phyloP scores from a whole-genome alignment of 2,329 filamentous ascomycete species.

The Neopestalotiopsis sp. region DNA sequence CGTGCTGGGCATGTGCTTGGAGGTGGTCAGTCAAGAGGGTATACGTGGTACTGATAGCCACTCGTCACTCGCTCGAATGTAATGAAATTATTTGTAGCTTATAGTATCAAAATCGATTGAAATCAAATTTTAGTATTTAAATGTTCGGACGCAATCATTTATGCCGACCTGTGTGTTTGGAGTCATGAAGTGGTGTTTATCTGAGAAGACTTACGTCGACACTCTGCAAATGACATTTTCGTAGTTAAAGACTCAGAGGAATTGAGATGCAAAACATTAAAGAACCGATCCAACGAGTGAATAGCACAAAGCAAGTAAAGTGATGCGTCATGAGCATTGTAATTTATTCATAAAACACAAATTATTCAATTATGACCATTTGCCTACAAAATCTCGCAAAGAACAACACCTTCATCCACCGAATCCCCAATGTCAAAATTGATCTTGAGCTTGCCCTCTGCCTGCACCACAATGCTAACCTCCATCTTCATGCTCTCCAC shows the following conservation, averaged over 20 bases:
- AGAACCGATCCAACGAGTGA: no score
- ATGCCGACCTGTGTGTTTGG: no score
- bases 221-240: no score
- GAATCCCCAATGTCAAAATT: neutral
- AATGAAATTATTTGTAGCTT: neutral
- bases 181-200: no score
- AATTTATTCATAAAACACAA: neutral
- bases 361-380: neutral
- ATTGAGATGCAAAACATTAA: no score
- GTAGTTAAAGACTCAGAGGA: no score
- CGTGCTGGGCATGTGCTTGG: slow-evolving; percentile 35
- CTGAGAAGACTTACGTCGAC: no score
- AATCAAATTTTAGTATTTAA: neutral
- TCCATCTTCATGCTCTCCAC: slow-evolving; percentile 52
- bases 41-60: neutral
- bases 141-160: no score
- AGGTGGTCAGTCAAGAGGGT: slow-evolving; percentile 33
- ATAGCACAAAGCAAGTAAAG: no score
- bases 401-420: neutral
- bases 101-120: neutral
- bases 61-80: neutral
- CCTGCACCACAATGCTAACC: slow-evolving; percentile 36
- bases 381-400: neutral
- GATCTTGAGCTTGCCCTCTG: slow-evolving; percentile 34
- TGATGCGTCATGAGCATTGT: neutral